These are phyloP conservation scores for Podila clonocystis DNA, from an alignment of 192 early-diverging fungal species.

Conservation along the genomic window DNA sequence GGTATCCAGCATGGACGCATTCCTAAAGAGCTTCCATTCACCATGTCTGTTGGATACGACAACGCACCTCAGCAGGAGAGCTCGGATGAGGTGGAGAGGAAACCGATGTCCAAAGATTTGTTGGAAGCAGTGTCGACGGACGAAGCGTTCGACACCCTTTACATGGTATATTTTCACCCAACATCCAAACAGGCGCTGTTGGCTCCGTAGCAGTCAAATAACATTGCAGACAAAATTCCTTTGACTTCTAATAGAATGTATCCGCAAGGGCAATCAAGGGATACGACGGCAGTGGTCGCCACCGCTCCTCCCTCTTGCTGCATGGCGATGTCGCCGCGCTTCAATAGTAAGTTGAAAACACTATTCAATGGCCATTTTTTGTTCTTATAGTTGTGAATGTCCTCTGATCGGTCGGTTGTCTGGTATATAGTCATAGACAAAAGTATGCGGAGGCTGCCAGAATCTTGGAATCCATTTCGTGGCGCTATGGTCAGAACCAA, in stretches of 20 bases:
- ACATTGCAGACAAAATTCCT: neutral
- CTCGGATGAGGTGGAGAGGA: slow-evolving; percentile 32
- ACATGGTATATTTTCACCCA: slow-evolving; percentile 62
- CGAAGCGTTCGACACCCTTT: slow-evolving; percentile 78
- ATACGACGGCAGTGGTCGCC: slow-evolving; percentile 72
- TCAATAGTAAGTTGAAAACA: slow-evolving; percentile 69
- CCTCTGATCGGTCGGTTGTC: neutral
- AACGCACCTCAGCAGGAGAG: slow-evolving; percentile 3
- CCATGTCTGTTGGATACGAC: slow-evolving; percentile 59
- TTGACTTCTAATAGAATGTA: slow-evolving; percentile 53
- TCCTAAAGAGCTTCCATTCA: slow-evolving; percentile 62
- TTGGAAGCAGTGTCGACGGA: slow-evolving; percentile 62
- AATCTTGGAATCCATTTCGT: slow-evolving; percentile 68
- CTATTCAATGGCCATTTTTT: neutral
- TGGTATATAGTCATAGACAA: slow-evolving; percentile 53
- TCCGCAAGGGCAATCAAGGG: slow-evolving; percentile 73
- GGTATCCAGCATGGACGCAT: slow-evolving; percentile 69
- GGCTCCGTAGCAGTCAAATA: neutral
- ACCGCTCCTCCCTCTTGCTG: slow-evolving; percentile 67
- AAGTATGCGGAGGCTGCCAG: slow-evolving; percentile 72
- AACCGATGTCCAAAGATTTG: slow-evolving; percentile 74
- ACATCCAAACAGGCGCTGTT: neutral
- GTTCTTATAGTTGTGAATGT: neutral
- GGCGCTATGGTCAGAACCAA: slow-evolving; percentile 61
- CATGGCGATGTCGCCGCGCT: slow-evolving; percentile 82